Base-by-base conservation (phyloP, 345 rosid genomes). In the Chamaenerion angustifolium region DNA sequence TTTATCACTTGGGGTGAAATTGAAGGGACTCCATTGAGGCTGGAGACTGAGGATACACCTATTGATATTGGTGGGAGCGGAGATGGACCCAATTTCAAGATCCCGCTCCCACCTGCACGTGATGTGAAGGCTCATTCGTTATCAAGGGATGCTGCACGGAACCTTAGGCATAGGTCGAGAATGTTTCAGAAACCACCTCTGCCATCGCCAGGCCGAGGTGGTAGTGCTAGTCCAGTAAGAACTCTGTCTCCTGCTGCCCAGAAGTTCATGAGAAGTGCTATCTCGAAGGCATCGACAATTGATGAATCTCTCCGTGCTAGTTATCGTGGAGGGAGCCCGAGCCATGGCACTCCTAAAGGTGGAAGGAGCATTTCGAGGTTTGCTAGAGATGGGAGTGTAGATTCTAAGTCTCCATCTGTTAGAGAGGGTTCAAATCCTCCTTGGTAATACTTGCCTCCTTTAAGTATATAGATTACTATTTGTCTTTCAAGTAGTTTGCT, bases 1-100 rank as follows among this genome's bases (percentile, higher is more conserved):
- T 84, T 92, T 68, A 74, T 92, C 40, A 92, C 98, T 0, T 92
- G 98, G 98, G 98, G 96, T 74, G 95, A 92, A 73, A 87, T 92
- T 18, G 98, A 92, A 56, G 96, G 98, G 48, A 92, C 98, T 0
- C 98, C 96, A 2, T 46, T 92, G 77, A 76, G 95, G 49, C 67
- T 92, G 76, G 98, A 87, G 46, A 49, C 64, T 0, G 98, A 92
- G 68, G 98, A 92, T 48, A 80, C 98, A 1, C 98, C 95, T 9
- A 56, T 84, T 23, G 95, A 87, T 70, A 82, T 87, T n/a, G 96
- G 98, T 42, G 98, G 96, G 4, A 11, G 10, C 13, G 71, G 76
- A 55, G 77, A 82, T 51, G 88, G 96, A 21, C 81, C 95, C 2
- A 89, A 76, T 54, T 92, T 82, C 65, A 84, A 68, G 64, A 88